Evolutionary conservation across 2,329 filamentous ascomycete genomes (phyloP).

Genomic region (Pestalotiopsis sp.): DNA sequence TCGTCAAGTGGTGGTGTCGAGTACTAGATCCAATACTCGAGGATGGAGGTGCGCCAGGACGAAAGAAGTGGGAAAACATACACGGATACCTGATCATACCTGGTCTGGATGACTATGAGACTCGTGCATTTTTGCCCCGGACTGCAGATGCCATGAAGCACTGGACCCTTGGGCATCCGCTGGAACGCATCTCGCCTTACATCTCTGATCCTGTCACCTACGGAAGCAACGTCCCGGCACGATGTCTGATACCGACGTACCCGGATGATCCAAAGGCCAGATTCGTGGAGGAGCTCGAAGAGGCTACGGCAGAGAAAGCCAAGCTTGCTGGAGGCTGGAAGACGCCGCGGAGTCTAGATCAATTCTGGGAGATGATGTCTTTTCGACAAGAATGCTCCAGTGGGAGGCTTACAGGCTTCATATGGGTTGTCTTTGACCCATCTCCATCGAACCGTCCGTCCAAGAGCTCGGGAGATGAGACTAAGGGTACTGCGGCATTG

Average conservation of each 20-base stretch:
- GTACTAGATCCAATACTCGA: slow-evolving; percentile 76
- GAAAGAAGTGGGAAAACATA: slow-evolving; percentile 44
- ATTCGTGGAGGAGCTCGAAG: slow-evolving; percentile 85
- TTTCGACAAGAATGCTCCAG: slow-evolving; percentile 95
- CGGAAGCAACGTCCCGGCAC: slow-evolving; percentile 62
- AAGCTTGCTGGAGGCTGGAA: slow-evolving; percentile 73
- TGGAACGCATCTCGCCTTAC: slow-evolving; percentile 65
- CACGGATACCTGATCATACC: slow-evolving; percentile 85
- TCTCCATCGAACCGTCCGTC: background rate
- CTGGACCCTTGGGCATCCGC: slow-evolving; percentile 72
- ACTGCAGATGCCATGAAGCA: slow-evolving; percentile 48
- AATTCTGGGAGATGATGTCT: slow-evolving; percentile 99
- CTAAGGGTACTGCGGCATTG: background rate
- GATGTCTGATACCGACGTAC: slow-evolving; percentile 85
- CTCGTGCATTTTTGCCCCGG: slow-evolving; percentile 73
- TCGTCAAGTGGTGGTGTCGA: slow-evolving; percentile 96
- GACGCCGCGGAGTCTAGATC: slow-evolving; percentile 78
- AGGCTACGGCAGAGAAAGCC: slow-evolving; percentile 56
- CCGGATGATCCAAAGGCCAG: slow-evolving; percentile 95
- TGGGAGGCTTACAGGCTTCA: slow-evolving; percentile 86
- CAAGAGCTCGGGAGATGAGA: slow-evolving; percentile 13
- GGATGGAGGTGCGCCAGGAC: slow-evolving; percentile 34
- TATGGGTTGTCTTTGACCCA: slow-evolving; percentile 86
- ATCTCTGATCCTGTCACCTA: slow-evolving; percentile 45
- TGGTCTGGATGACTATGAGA: slow-evolving; percentile 80